Evolutionary conservation across 176 grass and related monocot species (phyloP).

Genomic region (Musa acuminata): DNA sequence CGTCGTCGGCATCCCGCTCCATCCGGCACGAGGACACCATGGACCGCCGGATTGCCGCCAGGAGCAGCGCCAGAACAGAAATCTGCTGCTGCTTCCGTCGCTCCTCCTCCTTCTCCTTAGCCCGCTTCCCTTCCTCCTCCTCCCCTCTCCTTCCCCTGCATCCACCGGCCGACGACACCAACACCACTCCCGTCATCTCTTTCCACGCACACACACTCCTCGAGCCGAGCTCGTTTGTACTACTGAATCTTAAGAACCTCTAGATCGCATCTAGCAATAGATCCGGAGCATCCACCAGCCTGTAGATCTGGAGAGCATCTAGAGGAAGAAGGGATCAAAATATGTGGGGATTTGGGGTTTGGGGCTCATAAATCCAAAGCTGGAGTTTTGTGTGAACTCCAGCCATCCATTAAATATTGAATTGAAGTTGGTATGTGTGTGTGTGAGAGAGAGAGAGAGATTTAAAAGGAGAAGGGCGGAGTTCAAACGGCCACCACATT

Average conservation of each 20-base stretch:
- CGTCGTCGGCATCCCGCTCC: constrained; percentile 15
- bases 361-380: constrained; percentile 4
- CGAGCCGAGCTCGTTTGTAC: neutral
- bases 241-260: neutral
- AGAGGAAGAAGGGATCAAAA: neutral
- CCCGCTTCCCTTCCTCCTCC: constrained; percentile 6
- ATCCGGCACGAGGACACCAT: constrained; percentile 69
- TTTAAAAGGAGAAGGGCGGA: neutral
- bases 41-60: constrained; percentile 63
- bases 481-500: constrained; percentile 17
- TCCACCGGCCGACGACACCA: neutral
- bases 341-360: neutral
- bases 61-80: constrained; percentile 23
- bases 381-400: neutral
- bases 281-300: neutral
- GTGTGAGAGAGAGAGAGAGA: too few species aligned
- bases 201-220: neutral
- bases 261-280: neutral
- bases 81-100: constrained; percentile 1
- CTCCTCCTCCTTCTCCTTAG: constrained; percentile 5
- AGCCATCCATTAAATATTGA: neutral
- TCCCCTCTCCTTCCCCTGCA: constrained; percentile 9
- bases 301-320: neutral
- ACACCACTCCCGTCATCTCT: constrained; percentile 2
- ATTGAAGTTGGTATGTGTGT: neutral